phyloP scores from a whole-genome alignment of 257 asterid genomes.

The Anisodus acutangulus region DNA sequence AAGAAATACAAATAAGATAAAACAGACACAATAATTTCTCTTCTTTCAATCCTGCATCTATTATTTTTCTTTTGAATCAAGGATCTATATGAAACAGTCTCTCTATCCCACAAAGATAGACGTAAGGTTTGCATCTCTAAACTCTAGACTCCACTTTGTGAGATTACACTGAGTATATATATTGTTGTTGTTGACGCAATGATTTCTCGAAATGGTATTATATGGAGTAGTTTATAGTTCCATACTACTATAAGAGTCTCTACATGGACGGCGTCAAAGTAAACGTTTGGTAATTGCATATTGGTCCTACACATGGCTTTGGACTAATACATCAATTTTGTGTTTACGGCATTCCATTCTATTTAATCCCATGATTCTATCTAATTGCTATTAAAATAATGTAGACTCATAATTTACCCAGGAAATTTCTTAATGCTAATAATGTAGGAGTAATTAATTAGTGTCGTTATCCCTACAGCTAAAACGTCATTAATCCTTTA shows the following conservation, averaged over 20 bases:
- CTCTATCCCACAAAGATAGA: too few species aligned
- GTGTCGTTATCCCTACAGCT: constrained; percentile 20
- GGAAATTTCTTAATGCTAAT: not conserved
- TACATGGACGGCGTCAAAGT: constrained; percentile 12
- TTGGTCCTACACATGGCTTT: not conserved
- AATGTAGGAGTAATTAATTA: not conserved
- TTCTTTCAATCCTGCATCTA: too few species aligned
- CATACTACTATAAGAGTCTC: not conserved
- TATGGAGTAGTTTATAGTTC: too few species aligned
- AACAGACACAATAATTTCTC: too few species aligned
- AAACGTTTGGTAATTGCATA: not conserved
- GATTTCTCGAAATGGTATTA: too few species aligned
- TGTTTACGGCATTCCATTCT: constrained; percentile 22
- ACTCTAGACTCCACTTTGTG: too few species aligned
- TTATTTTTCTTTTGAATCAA: too few species aligned
- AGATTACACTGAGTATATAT: too few species aligned
- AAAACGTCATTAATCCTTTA: constrained; percentile 23
- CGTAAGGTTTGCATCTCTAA: too few species aligned
- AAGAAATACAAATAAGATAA: too few species aligned
- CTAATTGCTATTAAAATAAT: not conserved
- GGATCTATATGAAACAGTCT: too few species aligned
- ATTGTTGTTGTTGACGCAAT: too few species aligned
- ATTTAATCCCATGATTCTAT: constrained; percentile 5
- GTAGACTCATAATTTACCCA: not conserved
- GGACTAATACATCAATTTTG: constrained; percentile 11